Evolutionary conservation across 257 asterid species (phyloP).

Genomic region (Ophiorrhiza pumila): DNA sequence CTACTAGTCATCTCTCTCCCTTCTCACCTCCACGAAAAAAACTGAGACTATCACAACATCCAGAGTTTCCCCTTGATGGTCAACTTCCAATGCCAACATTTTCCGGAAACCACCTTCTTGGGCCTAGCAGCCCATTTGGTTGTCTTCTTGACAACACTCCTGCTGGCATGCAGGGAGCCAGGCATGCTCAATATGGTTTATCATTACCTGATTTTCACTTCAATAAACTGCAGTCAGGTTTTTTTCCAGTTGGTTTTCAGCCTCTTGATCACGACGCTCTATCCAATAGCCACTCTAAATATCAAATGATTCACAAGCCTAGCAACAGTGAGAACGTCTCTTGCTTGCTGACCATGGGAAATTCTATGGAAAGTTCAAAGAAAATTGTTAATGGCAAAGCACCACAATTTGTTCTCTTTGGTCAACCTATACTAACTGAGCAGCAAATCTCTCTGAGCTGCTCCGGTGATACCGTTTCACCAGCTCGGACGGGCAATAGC

Average conservation of each 20-base stretch:
- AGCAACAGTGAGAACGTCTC: slow-evolving; percentile 40
- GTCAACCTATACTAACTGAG: slow-evolving; percentile 63
- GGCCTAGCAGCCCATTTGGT: slow-evolving; percentile 51
- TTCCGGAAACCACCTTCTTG: slow-evolving; percentile 40
- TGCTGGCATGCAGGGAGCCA: slow-evolving; percentile 99
- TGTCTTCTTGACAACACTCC: slow-evolving; percentile 64
- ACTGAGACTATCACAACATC: slow-evolving; percentile 45
- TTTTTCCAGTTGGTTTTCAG: slow-evolving; percentile 42
- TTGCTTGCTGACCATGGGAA: slow-evolving; percentile 63
- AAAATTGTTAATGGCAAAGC: slow-evolving; percentile 34
- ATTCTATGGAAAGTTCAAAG: slow-evolving; percentile 32
- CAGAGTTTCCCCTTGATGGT: slow-evolving; percentile 51
- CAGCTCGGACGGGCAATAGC: slow-evolving; percentile 37
- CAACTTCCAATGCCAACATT: slow-evolving; percentile 53
- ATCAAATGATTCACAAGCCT: slow-evolving; percentile 30
- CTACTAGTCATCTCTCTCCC: slow-evolving; percentile 61
- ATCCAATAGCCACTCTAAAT: slow-evolving; percentile 25
- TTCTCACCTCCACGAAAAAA: slow-evolving; percentile 75
- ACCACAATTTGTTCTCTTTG: slow-evolving; percentile 62
- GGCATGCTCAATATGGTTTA: slow-evolving; percentile 82
- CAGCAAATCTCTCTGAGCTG: slow-evolving; percentile 52
- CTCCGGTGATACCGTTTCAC: slow-evolving; percentile 47
- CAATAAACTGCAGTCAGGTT: slow-evolving; percentile 44
- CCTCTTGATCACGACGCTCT: slow-evolving; percentile 33
- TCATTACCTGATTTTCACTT: slow-evolving; percentile 56